Base-by-base conservation (phyloP, 2,329 filamentous ascomycete genomes). In the Aspergillus floridensis region DNA sequence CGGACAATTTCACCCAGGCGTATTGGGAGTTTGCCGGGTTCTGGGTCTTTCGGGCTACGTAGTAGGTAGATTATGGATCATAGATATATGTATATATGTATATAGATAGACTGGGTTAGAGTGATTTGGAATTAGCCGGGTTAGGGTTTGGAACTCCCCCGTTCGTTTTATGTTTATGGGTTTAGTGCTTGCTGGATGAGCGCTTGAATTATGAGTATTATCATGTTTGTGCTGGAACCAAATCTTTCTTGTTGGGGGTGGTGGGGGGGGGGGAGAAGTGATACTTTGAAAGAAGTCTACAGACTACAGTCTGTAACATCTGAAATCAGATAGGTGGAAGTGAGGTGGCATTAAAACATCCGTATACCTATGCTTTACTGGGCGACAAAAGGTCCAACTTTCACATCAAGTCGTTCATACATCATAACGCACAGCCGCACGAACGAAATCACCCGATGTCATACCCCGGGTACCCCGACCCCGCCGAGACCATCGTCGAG, bases 21-120 rank as follows among this genome's bases (percentile, higher is more conserved):
- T 90, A 80, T 69, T 91, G 84, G 88, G 85, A 85, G 74, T 87
- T 89, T 74, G 83, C 81, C 2, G 72, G 76, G 10, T 87, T 89
- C 63, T 76, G 83, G 62, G 80, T 89, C 2, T 89, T 87, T 68
- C 74, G 79, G 63, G 72, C 76, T 12, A n/a, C 26, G 26, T 29
- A 10, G 7, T 29, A 29, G 26, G n/a, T n/a, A n/a, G n/a, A n/a
- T n/a, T n/a, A 29, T 29, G 0, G 2, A 29, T 29, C 7, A 29
- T 8, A 8, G 26, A 29, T 21, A 26, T 29, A 29, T 29, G 26
- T 29, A 29, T 7, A 29, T 7, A 19, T 44, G 7, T n/a, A 19
- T 44, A 3, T n/a, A 16, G 12, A 44, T 16, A 44, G 14, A 16
- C 6, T 16, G 16, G 14, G 5, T 29, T 29, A 19, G 14, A 44